phyloP scores from a whole-genome alignment of 1,284 basidiomycete species.

The Fomitopsis pinicola region DNA sequence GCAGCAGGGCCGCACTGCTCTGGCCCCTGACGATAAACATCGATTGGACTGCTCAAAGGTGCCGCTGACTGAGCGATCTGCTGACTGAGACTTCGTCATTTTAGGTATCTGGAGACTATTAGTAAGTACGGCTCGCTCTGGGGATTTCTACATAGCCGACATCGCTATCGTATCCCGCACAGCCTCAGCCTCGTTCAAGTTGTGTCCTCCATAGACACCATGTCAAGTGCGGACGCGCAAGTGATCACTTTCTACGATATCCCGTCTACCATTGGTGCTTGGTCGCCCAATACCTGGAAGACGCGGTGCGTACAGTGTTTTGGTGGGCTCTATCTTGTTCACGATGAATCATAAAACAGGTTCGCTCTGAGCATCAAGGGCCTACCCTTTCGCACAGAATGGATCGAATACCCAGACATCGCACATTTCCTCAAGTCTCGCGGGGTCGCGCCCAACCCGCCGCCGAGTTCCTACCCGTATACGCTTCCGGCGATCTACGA shows the following conservation, averaged over 20 bases:
- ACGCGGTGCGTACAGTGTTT: not conserved
- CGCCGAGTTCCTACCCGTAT: slow-evolving; percentile 5
- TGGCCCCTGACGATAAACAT: too few relatives aligned
- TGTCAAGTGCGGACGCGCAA: not conserved
- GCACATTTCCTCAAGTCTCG: not conserved
- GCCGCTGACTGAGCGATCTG: too few relatives aligned
- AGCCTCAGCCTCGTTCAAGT: too few relatives aligned
- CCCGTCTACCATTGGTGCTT: not conserved
- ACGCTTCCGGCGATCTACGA: slow-evolving; percentile 26
- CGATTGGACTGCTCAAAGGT: too few relatives aligned
- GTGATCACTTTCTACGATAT: not conserved
- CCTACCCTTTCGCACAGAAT: slow-evolving; percentile 24
- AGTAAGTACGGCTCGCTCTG: too few relatives aligned
- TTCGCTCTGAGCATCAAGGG: slow-evolving; percentile 25
- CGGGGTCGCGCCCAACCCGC: not conserved
- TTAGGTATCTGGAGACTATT: too few relatives aligned
- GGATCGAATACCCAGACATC: slow-evolving; percentile 30
- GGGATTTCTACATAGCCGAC: too few relatives aligned
- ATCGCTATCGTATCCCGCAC: too few relatives aligned
- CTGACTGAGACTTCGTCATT: too few relatives aligned
- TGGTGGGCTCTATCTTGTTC: too few relatives aligned
- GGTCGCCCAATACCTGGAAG: not conserved
- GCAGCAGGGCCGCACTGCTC: too few relatives aligned
- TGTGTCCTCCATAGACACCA: too few relatives aligned
- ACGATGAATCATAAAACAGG: slow-evolving; percentile 4